Conservation (phyloP, 306 rosid species). For the Pterocarpus macrocarpus region DNA sequence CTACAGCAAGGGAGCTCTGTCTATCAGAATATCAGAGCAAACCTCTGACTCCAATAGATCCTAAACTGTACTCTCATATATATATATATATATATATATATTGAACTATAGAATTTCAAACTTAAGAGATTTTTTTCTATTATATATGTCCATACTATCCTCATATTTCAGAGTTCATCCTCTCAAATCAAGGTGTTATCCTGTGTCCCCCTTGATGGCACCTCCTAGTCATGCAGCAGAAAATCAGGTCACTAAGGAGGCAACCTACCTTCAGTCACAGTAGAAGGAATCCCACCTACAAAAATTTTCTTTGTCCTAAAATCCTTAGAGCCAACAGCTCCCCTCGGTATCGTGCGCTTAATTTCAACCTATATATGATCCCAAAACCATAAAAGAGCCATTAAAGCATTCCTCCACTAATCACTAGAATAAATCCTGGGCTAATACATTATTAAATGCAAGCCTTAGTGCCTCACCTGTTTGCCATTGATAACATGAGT, state of each 20-base stretch:
- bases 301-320: constrained; percentile 87
- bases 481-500: constrained; percentile 84
- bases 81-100: too few species aligned
- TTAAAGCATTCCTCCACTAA: constrained; percentile 32
- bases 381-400: constrained; percentile 46
- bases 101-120: too few species aligned
- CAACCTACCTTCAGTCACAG: constrained; percentile 77
- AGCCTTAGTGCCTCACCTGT: constrained; percentile 60
- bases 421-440: constrained; percentile 40
- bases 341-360: constrained; percentile 81
- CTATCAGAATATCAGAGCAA: background rate
- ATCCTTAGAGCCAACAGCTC: constrained; percentile 76
- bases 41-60: too few species aligned
- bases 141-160: too few species aligned
- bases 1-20: constrained; percentile 10
- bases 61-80: too few species aligned
- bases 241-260: constrained; percentile 21
- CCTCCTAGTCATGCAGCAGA: too few species aligned
- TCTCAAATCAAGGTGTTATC: too few species aligned
- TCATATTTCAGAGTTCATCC: too few species aligned
- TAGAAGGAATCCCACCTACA: constrained; percentile 89
- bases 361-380: constrained; percentile 72
- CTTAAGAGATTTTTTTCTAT: too few species aligned
- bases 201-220: too few species aligned
- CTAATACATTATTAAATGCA: background rate